Percentiles rank a stretch among this genome's conserved stretches.
Conservation (phyloP, 1,284 basidiomycete genomes). For the Hymenochaete sp. region DNA sequence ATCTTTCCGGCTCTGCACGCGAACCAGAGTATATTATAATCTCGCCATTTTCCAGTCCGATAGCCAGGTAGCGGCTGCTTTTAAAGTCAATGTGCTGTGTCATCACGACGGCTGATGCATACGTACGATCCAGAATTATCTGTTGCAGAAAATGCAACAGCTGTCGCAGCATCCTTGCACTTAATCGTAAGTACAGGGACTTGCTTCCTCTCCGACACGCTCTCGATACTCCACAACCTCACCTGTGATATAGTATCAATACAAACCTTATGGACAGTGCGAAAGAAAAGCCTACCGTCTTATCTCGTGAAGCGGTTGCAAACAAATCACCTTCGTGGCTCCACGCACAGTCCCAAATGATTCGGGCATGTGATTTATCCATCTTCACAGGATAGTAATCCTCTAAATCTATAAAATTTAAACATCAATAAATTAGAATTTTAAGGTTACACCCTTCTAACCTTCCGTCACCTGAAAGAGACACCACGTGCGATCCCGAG, state of each 20-base stretch:
- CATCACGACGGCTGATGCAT: too few species aligned
- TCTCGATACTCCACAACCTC: slow-evolving; percentile 52
- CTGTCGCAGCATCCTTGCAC: slow-evolving; percentile 57
- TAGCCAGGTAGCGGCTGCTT: slow-evolving; percentile 51
- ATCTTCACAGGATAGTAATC: slow-evolving; percentile 57
- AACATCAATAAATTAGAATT: background rate
- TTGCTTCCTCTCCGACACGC: slow-evolving; percentile 37
- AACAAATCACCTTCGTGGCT: slow-evolving; percentile 65
- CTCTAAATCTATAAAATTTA: slow-evolving; percentile 20
- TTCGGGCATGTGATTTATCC: slow-evolving; percentile 83
- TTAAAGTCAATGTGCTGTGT: background rate
- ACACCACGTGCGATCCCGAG: slow-evolving; percentile 89
- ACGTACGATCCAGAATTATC: slow-evolving; percentile 29
- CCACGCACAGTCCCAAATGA: slow-evolving; percentile 96
- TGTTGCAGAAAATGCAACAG: slow-evolving; percentile 52
- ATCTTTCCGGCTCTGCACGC: slow-evolving; percentile 30
- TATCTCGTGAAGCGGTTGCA: slow-evolving; percentile 91
- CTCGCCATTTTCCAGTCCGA: slow-evolving; percentile 66
- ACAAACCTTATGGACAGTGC: background rate
- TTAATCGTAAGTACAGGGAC: slow-evolving; percentile 46
- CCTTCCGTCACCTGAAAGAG: slow-evolving; percentile 47
- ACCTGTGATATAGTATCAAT: slow-evolving; percentile 43
- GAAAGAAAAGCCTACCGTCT: slow-evolving; percentile 54
- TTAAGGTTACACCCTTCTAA: background rate
- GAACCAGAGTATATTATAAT: slow-evolving; percentile 46